phyloP scores from a whole-genome alignment of 2,329 filamentous ascomycete species.

The Pseudopyricularia cyperi region DNA sequence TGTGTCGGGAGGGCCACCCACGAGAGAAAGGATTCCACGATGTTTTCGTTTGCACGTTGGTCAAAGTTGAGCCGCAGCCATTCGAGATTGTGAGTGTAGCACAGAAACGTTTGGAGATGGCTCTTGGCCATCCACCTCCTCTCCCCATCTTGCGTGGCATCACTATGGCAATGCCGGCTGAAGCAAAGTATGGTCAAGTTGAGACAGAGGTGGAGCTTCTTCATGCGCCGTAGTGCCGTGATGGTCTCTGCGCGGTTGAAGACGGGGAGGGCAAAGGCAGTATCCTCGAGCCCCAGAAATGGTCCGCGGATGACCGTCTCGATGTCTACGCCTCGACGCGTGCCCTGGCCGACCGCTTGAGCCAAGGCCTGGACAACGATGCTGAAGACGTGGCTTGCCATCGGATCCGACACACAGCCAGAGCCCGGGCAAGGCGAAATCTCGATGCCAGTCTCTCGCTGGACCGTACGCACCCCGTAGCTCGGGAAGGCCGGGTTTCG shows the following conservation, averaged over 20 bases:
- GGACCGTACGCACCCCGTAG: slow-evolving; percentile 33
- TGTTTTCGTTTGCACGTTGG: not conserved
- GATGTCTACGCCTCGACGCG: slow-evolving; percentile 24
- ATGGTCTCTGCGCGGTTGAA: slow-evolving; percentile 21
- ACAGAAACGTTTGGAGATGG: slow-evolving; percentile 21
- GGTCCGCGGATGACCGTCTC: slow-evolving; percentile 30
- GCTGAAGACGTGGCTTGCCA: slow-evolving; percentile 21
- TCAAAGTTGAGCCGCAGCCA: slow-evolving; percentile 40
- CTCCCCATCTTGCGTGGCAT: slow-evolving; percentile 3
- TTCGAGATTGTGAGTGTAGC: slow-evolving; percentile 25
- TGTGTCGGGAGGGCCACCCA: not conserved
- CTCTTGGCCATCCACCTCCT: slow-evolving; percentile 10
- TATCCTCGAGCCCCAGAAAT: slow-evolving; percentile 18
- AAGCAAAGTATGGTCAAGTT: not conserved
- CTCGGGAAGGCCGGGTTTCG: slow-evolving; percentile 38
- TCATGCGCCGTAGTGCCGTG: slow-evolving; percentile 29
- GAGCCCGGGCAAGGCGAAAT: slow-evolving; percentile 5
- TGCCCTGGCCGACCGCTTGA: slow-evolving; percentile 15
- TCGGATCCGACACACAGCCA: slow-evolving; percentile 1
- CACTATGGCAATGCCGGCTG: not conserved
- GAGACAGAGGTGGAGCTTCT: slow-evolving; percentile 27
- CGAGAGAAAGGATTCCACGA: not conserved
- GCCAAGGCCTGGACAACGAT: slow-evolving; percentile 26
- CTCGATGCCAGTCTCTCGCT: slow-evolving; percentile 17
- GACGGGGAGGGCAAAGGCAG: slow-evolving; percentile 31